Evolutionary conservation across 176 grass and related monocot species (phyloP).

Genomic region (Triticum turgidum): DNA sequence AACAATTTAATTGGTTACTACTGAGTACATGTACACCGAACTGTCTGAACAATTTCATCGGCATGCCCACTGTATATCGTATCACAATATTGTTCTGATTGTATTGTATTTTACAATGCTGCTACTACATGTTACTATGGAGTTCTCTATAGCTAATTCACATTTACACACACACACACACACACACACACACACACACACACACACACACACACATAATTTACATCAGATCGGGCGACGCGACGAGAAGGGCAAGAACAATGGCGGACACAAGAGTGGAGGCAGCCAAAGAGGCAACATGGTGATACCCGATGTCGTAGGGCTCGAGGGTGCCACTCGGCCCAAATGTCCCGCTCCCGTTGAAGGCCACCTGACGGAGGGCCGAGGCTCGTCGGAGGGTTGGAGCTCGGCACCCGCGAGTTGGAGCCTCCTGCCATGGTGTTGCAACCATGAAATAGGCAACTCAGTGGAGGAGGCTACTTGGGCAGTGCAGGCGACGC

Average conservation of each 20-base stretch:
- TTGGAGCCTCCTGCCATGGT: slow-evolving; percentile 37
- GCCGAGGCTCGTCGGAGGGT: background rate
- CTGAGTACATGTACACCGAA: no score
- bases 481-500: no score
- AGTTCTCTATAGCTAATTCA: background rate
- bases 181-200: no score
- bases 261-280: background rate
- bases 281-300: background rate
- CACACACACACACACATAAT: background rate
- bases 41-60: no score
- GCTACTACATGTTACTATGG: no score
- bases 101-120: no score
- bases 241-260: background rate
- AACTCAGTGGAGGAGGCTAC: no score
- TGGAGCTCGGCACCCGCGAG: slow-evolving; percentile 19
- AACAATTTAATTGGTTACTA: no score
- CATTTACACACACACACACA: no score
- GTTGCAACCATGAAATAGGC: background rate
- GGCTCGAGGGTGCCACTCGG: slow-evolving; percentile 45
- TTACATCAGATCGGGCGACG: slow-evolving; percentile 22
- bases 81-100: no score
- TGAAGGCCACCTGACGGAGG: slow-evolving; percentile 18
- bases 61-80: no score
- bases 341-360: slow-evolving; percentile 37
- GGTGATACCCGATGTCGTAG: slow-evolving; percentile 6